Base-by-base conservation (phyloP, 129 eudicot genomes). In the Flaveria sonorensis region DNA sequence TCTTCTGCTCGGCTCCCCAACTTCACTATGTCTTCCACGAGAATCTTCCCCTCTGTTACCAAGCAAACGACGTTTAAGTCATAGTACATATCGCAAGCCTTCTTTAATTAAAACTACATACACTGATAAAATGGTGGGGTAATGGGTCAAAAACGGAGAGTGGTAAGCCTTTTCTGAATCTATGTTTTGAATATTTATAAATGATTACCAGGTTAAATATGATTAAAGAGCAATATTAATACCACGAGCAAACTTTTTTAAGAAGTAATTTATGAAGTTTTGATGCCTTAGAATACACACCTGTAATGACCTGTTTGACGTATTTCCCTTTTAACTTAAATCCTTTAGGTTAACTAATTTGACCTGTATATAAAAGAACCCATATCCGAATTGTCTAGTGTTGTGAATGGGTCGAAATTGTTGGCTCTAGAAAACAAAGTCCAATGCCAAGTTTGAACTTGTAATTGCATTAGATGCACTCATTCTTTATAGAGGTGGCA, bases 1-100 rank as follows among this genome's bases (percentile, higher is more conserved):
- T 92, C 90, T 73, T 87, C 86, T 23, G 86, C 76, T 30, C 83
- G 84, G 66, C 93, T 83, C 20, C 87, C 97, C 87, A 94, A 72
- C 81, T 86, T 91, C 72, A 94, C 92, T 61, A 94, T 89, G 79
- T 94, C 99, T 87, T 91, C 94, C 79, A 89, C 99, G n/a, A 89
- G 93, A 71, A 94, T 91, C 85, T 94, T 94, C n/a, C n/a, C n/a
- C 20, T 94, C 99, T 94, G 96, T 73, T 72, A 77, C 30, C 78
- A 74, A 77, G 45, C 78, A 77, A 68, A 66, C 46, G 10, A 19
- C 15, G 28, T 48, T 30, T 30, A 36, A 36, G 40, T 36, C 40
- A 36, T 6, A 36, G 40, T 5, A 36, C 40, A 32, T 32, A 32
- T 32, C 7, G 8, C 40, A 4, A 36, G 40, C 40, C 16, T 46